Percentiles rank a stretch among this genome's conserved stretches.
Conservation (phyloP, 73 alveolate genomes). For the Loxodes magnus region DNA sequence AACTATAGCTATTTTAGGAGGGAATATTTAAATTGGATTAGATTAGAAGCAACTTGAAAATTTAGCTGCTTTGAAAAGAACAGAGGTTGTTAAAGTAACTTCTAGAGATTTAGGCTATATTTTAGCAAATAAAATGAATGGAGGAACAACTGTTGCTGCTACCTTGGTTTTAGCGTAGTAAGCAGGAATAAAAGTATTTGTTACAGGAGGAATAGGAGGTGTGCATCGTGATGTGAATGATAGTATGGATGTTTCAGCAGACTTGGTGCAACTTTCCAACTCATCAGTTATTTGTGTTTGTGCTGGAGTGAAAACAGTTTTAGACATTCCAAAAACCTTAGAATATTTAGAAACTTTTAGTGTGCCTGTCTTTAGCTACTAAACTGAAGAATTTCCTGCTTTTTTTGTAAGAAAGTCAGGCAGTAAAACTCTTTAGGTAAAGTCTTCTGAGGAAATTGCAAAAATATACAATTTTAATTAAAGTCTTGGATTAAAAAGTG, state of each 20-base stretch:
- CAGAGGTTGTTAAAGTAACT: conserved; percentile 15
- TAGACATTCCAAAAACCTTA: conserved; percentile 65
- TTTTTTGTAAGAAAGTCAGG: conserved; percentile 41
- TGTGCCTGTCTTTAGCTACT: conserved; percentile 50
- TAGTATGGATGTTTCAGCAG: conserved; percentile 81
- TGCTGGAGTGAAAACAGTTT: conserved; percentile 83
- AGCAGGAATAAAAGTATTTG: conserved; percentile 87
- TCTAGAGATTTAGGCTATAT: conserved; percentile 69
- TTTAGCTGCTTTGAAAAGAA: conserved; percentile 15
- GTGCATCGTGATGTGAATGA: conserved; percentile 89
- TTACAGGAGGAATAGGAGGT: conserved; percentile 98
- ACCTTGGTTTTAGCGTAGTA: conserved; percentile 77
- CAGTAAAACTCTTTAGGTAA: not conserved
- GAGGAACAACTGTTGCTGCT: conserved; percentile 95
- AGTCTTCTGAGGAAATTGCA: conserved; percentile 47
- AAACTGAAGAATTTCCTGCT: conserved; percentile 70
- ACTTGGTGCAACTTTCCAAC: conserved; percentile 52
- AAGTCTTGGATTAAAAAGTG: conserved; percentile 40
- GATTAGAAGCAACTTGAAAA: conserved; percentile 41
- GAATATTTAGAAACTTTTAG: conserved; percentile 44
- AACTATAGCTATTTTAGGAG: conserved; percentile 77
- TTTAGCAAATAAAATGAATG: conserved; percentile 51
- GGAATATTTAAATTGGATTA: conserved; percentile 67
- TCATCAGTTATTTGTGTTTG: conserved; percentile 89
- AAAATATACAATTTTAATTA: conserved; percentile 41